These are phyloP conservation scores for Wallacemonas rigidus DNA, from an alignment of 208 protist species.

Conservation along the genomic window DNA sequence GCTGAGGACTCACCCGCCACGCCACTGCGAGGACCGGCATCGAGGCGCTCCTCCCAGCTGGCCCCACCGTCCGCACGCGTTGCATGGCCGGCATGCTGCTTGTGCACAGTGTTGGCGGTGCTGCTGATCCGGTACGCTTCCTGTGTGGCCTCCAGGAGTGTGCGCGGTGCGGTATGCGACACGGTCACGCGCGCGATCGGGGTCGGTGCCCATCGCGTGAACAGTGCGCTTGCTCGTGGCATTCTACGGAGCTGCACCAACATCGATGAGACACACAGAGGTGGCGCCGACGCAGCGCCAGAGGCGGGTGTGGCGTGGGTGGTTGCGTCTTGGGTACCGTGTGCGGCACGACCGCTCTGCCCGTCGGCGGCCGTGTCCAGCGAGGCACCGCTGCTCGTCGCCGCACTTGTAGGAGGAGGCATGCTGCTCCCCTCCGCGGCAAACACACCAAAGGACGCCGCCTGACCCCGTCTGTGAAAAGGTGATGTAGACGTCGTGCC, in stretches of 20 bases:
- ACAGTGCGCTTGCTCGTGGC: slow-evolving; percentile 6
- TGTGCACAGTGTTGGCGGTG: not conserved
- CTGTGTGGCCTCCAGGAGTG: not conserved
- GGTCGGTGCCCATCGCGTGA: slow-evolving; percentile 13
- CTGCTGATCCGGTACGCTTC: not conserved
- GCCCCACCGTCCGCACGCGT: no score
- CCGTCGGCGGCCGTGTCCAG: not conserved
- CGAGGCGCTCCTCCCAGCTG: no score
- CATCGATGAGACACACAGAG: slow-evolving; percentile 7
- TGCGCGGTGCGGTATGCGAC: slow-evolving; percentile 3
- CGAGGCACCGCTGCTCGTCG: not conserved
- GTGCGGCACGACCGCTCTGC: not conserved
- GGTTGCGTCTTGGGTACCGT: not conserved
- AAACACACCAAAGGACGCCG: not conserved
- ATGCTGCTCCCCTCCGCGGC: no score
- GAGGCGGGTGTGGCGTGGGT: not conserved
- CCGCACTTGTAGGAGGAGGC: no score
- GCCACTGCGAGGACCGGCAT: no score
- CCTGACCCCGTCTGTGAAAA: not conserved
- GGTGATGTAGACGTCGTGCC: not conserved
- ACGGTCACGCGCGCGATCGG: slow-evolving; percentile 5
- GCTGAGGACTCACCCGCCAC: not conserved
- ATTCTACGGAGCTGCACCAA: slow-evolving; percentile 6
- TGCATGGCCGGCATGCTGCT: no score
- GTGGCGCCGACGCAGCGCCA: not conserved